Evolutionary conservation across 2,329 filamentous ascomycete species (phyloP), one percentile per base, ranked within the genome.

Genomic region (Aschersonia sp.): DNA sequence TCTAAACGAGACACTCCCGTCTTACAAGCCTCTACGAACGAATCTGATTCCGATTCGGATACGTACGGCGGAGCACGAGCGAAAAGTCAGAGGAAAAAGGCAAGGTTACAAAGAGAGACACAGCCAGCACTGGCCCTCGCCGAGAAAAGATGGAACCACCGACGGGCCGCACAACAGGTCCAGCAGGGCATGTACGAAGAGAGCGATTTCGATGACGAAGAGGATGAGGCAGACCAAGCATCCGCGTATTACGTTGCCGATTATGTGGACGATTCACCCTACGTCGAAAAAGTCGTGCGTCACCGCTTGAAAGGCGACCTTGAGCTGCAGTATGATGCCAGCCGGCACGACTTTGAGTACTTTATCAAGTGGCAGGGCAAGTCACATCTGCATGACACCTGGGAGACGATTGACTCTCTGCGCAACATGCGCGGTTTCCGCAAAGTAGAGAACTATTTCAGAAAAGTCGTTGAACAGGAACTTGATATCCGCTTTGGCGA

Each of bases 361-460:
- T 77, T 83, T 65, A 88, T 98, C 65, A 98, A 98, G 69, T 98
- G 94, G 92, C 87, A 95, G 65, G 87, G 83, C 54, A 87, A 88
- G 65, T 94, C 92, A 9, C 88, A 98, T 62, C 82, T 94, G 56
- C 92, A 98, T 68, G 86, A 94, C 48, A 94, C 88, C 0, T 98
- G 92, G 90, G 89, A 97, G 64, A 82, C 81, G 0, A 82, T 83
- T 50, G 81, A 86, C 48, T 76, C 72, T 22, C 76, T 95, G 31
- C 74, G 79, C 30, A 77, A 81, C n/a, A 84, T 83, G 60, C 86
- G 87, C 52, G 90, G 92, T 51, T 83, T 83, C 54, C 85, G 89
- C 45, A 88, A 89, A 49, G 74, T 98, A 6, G 92, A 97, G 59
- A 98, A 98, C 62, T 98, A 97, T 68, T 89, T 86, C 65, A 81